Conservation (phyloP, 116 monocot genomes). For the Dioscorea cayenensis region DNA sequence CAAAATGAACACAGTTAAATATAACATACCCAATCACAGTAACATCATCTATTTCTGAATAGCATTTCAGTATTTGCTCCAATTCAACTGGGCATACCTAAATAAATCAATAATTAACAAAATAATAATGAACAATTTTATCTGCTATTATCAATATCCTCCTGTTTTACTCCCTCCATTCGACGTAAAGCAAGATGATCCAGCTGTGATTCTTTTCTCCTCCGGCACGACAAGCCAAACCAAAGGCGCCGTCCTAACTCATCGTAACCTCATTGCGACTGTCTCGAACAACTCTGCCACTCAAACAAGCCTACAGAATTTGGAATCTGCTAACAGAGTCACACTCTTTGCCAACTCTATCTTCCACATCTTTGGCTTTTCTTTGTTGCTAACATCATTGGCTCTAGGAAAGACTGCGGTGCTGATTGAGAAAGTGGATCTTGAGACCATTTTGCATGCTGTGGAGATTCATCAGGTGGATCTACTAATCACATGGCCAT, state of each 20-base stretch:
- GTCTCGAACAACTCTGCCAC: neutral
- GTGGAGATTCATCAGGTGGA: neutral
- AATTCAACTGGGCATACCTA: constrained; percentile 86
- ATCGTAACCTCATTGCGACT: constrained; percentile 19
- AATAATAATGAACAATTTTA: too few species aligned
- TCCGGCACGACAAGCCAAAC: constrained; percentile 23
- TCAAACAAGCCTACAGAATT: neutral
- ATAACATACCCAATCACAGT: constrained; percentile 71
- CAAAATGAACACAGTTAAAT: neutral
- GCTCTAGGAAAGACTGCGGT: constrained; percentile 12
- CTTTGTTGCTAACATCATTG: neutral
- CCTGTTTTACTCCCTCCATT: neutral
- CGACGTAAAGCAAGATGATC: neutral
- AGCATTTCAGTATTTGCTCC: constrained; percentile 71
- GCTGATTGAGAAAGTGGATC: constrained; percentile 8
- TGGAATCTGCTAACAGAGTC: neutral
- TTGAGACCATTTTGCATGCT: neutral
- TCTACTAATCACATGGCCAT: neutral
- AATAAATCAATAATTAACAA: too few species aligned
- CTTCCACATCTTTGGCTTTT: constrained; percentile 20
- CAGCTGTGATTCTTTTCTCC: constrained; percentile 19
- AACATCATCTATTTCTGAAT: constrained; percentile 61
- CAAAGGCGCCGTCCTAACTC: constrained; percentile 16
- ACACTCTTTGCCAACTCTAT: constrained; percentile 4
- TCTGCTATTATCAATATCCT: too few species aligned